Conservation (phyloP, 345 rosid species). For the Sisymbrium irio region DNA sequence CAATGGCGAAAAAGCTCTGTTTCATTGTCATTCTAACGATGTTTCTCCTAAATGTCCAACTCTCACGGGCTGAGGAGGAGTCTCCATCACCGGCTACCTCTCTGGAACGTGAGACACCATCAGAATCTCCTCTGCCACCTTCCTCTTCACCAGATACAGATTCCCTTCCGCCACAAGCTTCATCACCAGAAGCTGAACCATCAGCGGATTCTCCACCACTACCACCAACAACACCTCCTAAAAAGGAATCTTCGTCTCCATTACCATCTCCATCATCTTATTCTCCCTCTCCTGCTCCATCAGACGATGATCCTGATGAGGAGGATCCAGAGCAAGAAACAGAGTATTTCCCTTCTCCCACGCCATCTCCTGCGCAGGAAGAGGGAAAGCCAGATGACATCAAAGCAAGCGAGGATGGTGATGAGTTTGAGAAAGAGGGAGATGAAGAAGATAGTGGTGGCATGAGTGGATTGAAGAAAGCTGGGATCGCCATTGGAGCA, state of each 20-base stretch:
- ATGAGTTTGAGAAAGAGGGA: background rate
- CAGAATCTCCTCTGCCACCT: background rate
- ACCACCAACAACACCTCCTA: background rate
- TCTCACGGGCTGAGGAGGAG: slow-evolving; percentile 7
- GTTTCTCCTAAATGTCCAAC: slow-evolving; percentile 5
- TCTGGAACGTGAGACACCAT: background rate
- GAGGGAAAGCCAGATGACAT: background rate
- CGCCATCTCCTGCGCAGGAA: slow-evolving; percentile 16
- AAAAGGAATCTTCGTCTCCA: background rate
- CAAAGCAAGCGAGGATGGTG: slow-evolving; percentile 20
- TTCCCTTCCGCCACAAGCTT: background rate
- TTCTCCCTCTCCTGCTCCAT: slow-evolving; percentile 5
- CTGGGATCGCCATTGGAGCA: slow-evolving; percentile 25
- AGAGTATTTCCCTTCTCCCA: slow-evolving; percentile 23
- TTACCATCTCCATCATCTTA: slow-evolving; percentile 10
- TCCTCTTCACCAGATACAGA: background rate
- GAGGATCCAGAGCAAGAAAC: slow-evolving; percentile 19
- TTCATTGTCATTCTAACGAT: slow-evolving; percentile 12
- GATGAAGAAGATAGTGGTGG: background rate
- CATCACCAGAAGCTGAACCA: slow-evolving; percentile 9
- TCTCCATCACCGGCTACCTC: slow-evolving; percentile 10
- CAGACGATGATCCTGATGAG: background rate
- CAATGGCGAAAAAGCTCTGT: slow-evolving; percentile 23
- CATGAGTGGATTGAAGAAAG: slow-evolving; percentile 24
- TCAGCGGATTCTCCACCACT: slow-evolving; percentile 3